Conservation (phyloP, 2,329 filamentous ascomycete genomes). For the Talaromyces funiculosus region DNA sequence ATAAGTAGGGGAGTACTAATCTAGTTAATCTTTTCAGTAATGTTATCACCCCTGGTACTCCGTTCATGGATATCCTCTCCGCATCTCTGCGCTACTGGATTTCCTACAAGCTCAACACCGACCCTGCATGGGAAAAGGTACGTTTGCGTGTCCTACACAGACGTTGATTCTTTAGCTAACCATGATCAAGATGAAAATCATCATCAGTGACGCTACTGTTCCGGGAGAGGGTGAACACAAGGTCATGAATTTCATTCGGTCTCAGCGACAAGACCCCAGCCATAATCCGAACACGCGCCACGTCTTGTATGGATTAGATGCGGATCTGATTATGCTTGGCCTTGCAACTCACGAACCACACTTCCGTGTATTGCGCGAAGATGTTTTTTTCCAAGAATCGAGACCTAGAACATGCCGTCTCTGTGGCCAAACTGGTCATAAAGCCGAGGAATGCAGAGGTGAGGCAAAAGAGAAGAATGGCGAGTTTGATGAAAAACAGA, state of each 20-base stretch:
- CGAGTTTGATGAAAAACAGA: slow-evolving; percentile 76
- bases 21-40: slow-evolving; percentile 43
- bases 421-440: slow-evolving; percentile 89
- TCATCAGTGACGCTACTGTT: slow-evolving; percentile 96
- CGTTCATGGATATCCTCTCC: slow-evolving; percentile 96
- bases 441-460: slow-evolving; percentile 77
- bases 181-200: slow-evolving; percentile 66
- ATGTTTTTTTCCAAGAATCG: slow-evolving; percentile 88
- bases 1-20: neutral
- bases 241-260: slow-evolving; percentile 97
- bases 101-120: slow-evolving; percentile 94
- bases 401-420: slow-evolving; percentile 77
- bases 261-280: slow-evolving; percentile 81
- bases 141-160: slow-evolving; percentile 3
- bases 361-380: slow-evolving; percentile 92
- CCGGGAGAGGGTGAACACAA: slow-evolving; percentile 98
- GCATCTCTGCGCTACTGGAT: slow-evolving; percentile 91
- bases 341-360: slow-evolving; percentile 95
- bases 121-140: slow-evolving; percentile 83
- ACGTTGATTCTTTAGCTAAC: slow-evolving; percentile 19
- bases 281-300: slow-evolving; percentile 96
- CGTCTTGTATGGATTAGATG: slow-evolving; percentile 96
- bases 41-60: slow-evolving; percentile 89
- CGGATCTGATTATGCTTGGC: slow-evolving; percentile 97
- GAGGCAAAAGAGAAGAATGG: slow-evolving; percentile 70